Evolutionary conservation across 352 stramenopile genomes (phyloP).

Genomic region (Globisporangium recalcitrans): DNA sequence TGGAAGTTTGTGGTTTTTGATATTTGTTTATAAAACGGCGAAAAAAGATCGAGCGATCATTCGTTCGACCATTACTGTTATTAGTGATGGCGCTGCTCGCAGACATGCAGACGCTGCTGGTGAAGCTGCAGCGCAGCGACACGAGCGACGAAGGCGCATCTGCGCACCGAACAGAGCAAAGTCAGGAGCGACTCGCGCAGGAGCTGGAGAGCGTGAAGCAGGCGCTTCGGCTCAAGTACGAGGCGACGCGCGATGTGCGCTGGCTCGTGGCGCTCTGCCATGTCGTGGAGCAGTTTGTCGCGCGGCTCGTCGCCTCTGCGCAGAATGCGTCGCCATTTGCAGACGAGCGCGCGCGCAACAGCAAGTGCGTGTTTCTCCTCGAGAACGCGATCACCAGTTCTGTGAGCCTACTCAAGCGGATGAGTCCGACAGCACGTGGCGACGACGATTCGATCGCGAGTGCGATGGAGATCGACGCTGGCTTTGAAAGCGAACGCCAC

Average conservation of each 20-base stretch:
- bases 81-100: not conserved
- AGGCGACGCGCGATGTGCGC: slow-evolving; percentile 5
- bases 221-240: slow-evolving; percentile 2
- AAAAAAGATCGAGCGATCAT: too few relatives aligned
- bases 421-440: not conserved
- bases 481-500: not conserved
- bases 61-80: not conserved
- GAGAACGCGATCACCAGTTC: slow-evolving; percentile 10
- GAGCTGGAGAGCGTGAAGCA: slow-evolving; percentile 1
- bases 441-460: not conserved
- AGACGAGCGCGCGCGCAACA: not conserved
- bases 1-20: too few relatives aligned
- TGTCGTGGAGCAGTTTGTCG: slow-evolving; percentile 2
- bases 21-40: too few relatives aligned
- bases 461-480: not conserved
- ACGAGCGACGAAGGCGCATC: not conserved
- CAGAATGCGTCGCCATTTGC: not conserved
- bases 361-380: slow-evolving; percentile 2
- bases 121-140: not conserved
- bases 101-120: not conserved
- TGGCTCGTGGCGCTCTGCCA: slow-evolving; percentile 15
- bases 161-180: not conserved
- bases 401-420: not conserved
- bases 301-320: not conserved
- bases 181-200: not conserved